Conservation (phyloP, 225 moss, liverwort and hornwort species). For the Sphagnum tenellum region DNA sequence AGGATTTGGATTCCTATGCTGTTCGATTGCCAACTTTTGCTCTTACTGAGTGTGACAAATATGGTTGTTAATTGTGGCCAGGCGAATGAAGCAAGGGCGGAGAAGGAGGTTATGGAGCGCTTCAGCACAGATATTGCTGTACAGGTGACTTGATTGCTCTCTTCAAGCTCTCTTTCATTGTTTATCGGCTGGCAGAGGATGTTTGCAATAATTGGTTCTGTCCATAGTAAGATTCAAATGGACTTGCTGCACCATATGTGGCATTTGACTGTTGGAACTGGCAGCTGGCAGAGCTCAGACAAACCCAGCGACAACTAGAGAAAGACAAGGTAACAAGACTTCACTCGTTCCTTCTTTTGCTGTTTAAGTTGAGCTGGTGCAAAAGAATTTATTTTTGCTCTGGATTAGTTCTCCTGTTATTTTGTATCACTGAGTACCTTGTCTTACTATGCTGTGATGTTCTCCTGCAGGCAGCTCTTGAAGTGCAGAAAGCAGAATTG, state of each 20-base stretch:
- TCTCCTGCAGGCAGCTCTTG: constrained; percentile 22
- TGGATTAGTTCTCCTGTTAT: too few relatives aligned
- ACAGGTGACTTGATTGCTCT: constrained; percentile 19
- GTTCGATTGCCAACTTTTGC: not conserved
- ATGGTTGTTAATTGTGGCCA: constrained; percentile 2
- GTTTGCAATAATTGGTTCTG: too few relatives aligned
- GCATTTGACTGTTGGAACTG: constrained; percentile 6
- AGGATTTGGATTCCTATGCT: not conserved
- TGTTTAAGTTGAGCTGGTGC: too few relatives aligned
- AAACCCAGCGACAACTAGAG: constrained; percentile 36
- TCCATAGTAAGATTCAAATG: too few relatives aligned
- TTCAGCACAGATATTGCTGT: constrained; percentile 54
- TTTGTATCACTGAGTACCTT: too few relatives aligned
- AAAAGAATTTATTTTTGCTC: too few relatives aligned
- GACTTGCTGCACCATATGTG: too few relatives aligned
- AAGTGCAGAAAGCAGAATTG: constrained; percentile 20
- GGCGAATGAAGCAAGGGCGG: constrained; percentile 25
- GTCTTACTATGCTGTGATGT: too few relatives aligned
- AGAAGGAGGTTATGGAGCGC: constrained; percentile 43
- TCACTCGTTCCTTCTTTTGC: not conserved
- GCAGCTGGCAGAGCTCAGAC: constrained; percentile 53
- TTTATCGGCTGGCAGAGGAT: too few relatives aligned
- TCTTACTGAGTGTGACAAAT: not conserved
- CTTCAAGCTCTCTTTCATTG: too few relatives aligned
- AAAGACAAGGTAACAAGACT: constrained; percentile 35